Percentiles rank a stretch among this genome's conserved stretches.
Conservation (phyloP, 352 stramenopile species). For the Nothophytophthora sp. region DNA sequence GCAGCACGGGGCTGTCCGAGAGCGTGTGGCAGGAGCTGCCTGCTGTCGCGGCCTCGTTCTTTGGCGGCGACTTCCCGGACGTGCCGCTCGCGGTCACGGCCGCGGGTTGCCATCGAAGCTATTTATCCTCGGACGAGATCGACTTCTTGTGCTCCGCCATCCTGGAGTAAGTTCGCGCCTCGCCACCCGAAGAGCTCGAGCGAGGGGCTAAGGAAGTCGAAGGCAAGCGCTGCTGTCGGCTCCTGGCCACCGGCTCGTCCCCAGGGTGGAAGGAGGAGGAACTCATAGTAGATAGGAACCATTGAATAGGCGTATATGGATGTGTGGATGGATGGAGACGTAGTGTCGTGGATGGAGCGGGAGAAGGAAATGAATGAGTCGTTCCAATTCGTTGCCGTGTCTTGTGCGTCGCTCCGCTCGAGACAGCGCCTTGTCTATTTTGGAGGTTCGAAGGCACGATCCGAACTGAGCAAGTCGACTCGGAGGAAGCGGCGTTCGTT, state of each 20-base stretch:
- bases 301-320: too few species aligned
- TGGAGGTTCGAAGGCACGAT: too few species aligned
- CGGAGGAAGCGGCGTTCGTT: background rate
- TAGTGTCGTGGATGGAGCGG: too few species aligned
- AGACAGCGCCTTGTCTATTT: too few species aligned
- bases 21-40: constrained; percentile 63
- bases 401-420: too few species aligned
- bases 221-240: constrained; percentile 60
- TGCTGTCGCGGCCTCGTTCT: constrained; percentile 16
- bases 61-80: constrained; percentile 20
- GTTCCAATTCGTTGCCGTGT: too few species aligned
- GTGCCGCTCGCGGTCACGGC: constrained; percentile 16
- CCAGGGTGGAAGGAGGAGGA: too few species aligned
- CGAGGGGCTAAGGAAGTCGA: constrained; percentile 12
- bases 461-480: too few species aligned
- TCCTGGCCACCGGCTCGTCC: constrained; percentile 12
- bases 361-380: too few species aligned
- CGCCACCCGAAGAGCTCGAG: constrained; percentile 7
- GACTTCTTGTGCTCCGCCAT: constrained; percentile 86
- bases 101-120: constrained; percentile 34
- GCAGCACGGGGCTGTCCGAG: constrained; percentile 43
- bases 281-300: constrained; percentile 22
- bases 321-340: too few species aligned
- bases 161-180: constrained; percentile 47
- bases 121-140: constrained; percentile 82